phyloP scores from a whole-genome alignment of 2,329 filamentous ascomycete species.

The Sarocladium oryzae region DNA sequence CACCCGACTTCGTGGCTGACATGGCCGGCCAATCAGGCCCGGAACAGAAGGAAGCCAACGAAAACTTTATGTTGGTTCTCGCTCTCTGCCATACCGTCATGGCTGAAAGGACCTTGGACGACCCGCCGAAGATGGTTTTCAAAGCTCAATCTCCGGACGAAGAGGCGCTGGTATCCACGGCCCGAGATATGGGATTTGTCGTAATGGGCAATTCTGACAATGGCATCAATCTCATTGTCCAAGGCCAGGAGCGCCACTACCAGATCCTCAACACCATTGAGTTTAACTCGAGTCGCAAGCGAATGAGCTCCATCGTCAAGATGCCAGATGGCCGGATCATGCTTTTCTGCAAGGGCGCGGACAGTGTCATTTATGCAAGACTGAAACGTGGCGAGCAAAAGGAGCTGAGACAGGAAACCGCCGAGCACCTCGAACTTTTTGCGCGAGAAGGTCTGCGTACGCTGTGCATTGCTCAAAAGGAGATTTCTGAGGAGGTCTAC shows the following conservation, averaged over 20 bases:
- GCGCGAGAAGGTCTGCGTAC: conserved; percentile 91
- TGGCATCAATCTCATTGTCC: conserved; percentile 76
- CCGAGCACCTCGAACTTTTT: conserved; percentile 94
- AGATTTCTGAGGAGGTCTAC: conserved; percentile 78
- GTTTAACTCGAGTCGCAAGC: conserved; percentile 93
- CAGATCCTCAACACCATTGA: conserved; percentile 90
- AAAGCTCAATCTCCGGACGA: conserved; percentile 97
- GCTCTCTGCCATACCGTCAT: conserved; percentile 97
- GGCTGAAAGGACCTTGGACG: conserved; percentile 81
- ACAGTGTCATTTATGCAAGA: conserved; percentile 93
- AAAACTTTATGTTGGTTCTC: conserved; percentile 89
- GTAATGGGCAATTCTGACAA: conserved; percentile 75
- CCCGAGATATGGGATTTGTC: conserved; percentile 91
- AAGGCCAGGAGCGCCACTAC: conserved; percentile 81
- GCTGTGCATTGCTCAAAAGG: conserved; percentile 82
- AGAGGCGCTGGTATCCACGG: conserved; percentile 87
- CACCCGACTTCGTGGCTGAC: conserved; percentile 82
- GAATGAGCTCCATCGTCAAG: conserved; percentile 94
- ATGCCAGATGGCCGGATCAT: conserved; percentile 90
- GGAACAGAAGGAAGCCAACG: conserved; percentile 70
- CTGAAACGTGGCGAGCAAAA: conserved; percentile 79
- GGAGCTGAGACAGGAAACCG: conserved; percentile 75
- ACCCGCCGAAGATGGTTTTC: conserved; percentile 85
- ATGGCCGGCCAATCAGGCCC: conserved; percentile 68
- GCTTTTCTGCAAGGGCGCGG: conserved; percentile 94